Conservation (phyloP, 2,329 filamentous ascomycete genomes). For the Spiromastix sp. region DNA sequence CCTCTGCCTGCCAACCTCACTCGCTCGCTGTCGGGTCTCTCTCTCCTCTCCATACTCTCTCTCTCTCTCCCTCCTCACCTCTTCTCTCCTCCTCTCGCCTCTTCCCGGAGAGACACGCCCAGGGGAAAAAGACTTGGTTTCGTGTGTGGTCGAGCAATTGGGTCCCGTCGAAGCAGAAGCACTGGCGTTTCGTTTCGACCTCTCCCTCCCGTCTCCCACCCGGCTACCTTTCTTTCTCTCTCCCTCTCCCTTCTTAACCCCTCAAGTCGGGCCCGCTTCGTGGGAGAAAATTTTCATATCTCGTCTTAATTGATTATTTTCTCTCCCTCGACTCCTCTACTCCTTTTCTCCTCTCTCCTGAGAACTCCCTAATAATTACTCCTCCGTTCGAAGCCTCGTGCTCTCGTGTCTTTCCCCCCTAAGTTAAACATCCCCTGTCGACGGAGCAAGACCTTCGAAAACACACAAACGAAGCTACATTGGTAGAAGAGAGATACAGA, state of each 20-base stretch:
- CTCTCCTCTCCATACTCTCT: slow-evolving; percentile 15
- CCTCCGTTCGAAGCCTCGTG: slow-evolving; percentile 4
- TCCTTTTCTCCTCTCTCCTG: neutral
- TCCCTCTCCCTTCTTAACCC: slow-evolving; percentile 17
- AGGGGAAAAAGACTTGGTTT: slow-evolving; percentile 25
- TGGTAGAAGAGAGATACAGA: slow-evolving; percentile 1
- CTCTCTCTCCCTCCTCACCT: slow-evolving; percentile 11
- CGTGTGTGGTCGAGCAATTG: slow-evolving; percentile 13
- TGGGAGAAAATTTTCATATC: neutral
- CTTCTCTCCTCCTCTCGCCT: slow-evolving; percentile 14
- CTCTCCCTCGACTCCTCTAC: slow-evolving; percentile 1
- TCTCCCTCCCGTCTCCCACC: slow-evolving; percentile 18
- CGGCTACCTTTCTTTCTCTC: slow-evolving; percentile 22
- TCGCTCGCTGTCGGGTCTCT: slow-evolving; percentile 24
- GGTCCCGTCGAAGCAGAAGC: slow-evolving; percentile 16
- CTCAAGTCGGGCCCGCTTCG: slow-evolving; percentile 3
- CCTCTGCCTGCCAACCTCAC: slow-evolving; percentile 28
- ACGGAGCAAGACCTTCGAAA: neutral
- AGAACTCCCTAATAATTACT: neutral
- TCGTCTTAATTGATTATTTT: slow-evolving; percentile 1
- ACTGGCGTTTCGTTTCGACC: too few relatives aligned
- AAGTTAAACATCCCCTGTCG: slow-evolving; percentile 5
- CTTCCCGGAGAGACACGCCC: slow-evolving; percentile 29
- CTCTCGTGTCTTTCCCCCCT: slow-evolving; percentile 11
- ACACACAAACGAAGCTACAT: neutral